Base-by-base conservation (phyloP, 495 filamentous ascomycete species). In the Penicillium odoratum region DNA sequence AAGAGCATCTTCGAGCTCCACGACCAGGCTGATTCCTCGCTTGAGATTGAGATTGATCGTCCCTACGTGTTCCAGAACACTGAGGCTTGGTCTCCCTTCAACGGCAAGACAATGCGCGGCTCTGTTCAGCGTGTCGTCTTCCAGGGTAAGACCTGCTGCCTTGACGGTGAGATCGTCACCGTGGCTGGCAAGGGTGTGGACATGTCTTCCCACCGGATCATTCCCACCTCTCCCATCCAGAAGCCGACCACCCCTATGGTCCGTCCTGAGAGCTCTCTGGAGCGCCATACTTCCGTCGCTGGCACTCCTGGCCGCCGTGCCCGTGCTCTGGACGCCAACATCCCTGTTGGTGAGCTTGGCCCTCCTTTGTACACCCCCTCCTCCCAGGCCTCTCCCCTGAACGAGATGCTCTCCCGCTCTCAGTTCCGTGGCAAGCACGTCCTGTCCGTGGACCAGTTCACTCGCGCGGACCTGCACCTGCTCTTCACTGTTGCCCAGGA, bases 401-500 rank as follows among this genome's bases (percentile, higher is more conserved):
- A 82, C 15, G 80, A 90, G 50, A 81, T 97, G 47, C 81, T 98
- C 15, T 80, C 87, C 29, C 83, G 82, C 21, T 96, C 92, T 16
- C 80, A 86, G 2, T 96, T 98, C 81, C 95, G 91, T 70, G 81
- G 86, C 57, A 83, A 88, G 55, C 89, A 97, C 67, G 87, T 98
- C 31, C 72, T 97, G 25, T 96, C 92, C 18, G 94, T 97, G 55
- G 87, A 87, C 64, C 88, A 96, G 70, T 96, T 96, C 80, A 85
- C 76, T 47, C 87, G 92, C 18, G 78, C 86, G 29, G 92, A 98
- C 62, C 79, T 98, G 42, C 94, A 97, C 70, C 77, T 92, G 47
- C 85, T 98, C 44, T 98, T 98, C 81, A 92, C 91, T 18, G 91
- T 98, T 43, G 95, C 94, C 1, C 89, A 95, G 67, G 94, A 98